Evolutionary conservation across 1,284 basidiomycete genomes (phyloP), one percentile per base, ranked within the genome.

Genomic region (Mycena sp.): DNA sequence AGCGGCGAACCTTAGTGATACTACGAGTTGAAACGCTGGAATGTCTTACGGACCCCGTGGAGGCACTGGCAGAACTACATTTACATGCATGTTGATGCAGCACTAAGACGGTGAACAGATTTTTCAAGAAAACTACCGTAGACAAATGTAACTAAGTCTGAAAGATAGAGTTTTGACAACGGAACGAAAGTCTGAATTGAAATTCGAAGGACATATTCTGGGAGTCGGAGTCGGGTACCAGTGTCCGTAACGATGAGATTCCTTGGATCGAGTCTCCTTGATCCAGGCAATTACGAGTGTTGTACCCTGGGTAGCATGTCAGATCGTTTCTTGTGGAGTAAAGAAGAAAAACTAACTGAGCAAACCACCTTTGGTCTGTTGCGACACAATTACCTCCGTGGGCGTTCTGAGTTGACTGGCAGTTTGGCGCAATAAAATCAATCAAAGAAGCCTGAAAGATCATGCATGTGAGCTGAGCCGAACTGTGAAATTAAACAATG

Each of bases 331-430:
- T 35, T 35, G 32, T 35, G 32, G 32, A 7, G 32, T 14, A 7
- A 35, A 14, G 14, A 14, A 14, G 40, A 7, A 12, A 11, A 14
- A 75, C 76, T 61, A 58, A 80, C 83, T 84, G 80, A 54, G 82
- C 77, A 71, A 81, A 85, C 79, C 81, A 84, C 28, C 71, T 60
- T 68, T 82, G 78, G 67, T 84, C 77, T 29, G 58, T 69, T 12
- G 82, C 79, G 23, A 83, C 79, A 63, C 83, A 84, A 57, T 80
- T 73, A 1, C 83, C 82, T 14, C 83, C 83, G 61, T 83, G 82
- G 7, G 81, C 81, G 61, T 83, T 83, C 74, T 84, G 79, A 1
- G 78, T 73, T 1, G 80, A 72, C 67, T 82, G 80, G 67, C 82
- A 84, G 69, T 81, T 81, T 29, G 71, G 73, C 0, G 82, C 79